Evolutionary conservation across 1,284 basidiomycete species (phyloP).

Genomic region (Fomitopsis betulina): DNA sequence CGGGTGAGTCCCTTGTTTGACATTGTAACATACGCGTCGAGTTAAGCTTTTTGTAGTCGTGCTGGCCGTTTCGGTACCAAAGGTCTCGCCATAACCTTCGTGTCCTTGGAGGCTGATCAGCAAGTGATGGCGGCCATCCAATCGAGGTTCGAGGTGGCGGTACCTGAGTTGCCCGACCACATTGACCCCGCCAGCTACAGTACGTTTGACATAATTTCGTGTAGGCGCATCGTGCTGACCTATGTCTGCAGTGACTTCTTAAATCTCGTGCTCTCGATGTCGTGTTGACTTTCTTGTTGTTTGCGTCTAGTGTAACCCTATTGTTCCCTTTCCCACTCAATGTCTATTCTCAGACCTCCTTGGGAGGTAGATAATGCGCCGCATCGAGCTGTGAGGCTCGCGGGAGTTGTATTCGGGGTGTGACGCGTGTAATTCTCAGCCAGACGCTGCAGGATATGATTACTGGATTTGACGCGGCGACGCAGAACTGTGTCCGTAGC

Average conservation of each 20-base stretch:
- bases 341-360: neutral
- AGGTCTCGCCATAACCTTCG: slow-evolving; percentile 98
- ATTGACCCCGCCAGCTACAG: slow-evolving; percentile 89
- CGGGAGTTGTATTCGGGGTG: neutral
- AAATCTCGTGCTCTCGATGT: slow-evolving; percentile 17
- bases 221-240: neutral
- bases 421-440: neutral
- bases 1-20: slow-evolving; percentile 54
- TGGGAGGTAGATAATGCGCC: neutral
- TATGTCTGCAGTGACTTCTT: slow-evolving; percentile 33
- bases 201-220: slow-evolving; percentile 36
- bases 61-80: slow-evolving; percentile 99
- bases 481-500: neutral
- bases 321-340: slow-evolving; percentile 9
- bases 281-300: slow-evolving; percentile 9
- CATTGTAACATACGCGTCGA: neutral
- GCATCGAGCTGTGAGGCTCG: neutral
- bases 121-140: slow-evolving; percentile 93
- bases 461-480: neutral
- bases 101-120: slow-evolving; percentile 87
- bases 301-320: slow-evolving; percentile 15
- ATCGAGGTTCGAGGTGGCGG: slow-evolving; percentile 88
- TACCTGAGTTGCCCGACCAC: slow-evolving; percentile 88
- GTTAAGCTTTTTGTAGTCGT: slow-evolving; percentile 50
- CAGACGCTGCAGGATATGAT: neutral